Base-by-base conservation (phyloP, 768 basidiomycete species). In the Podaxis sp. region DNA sequence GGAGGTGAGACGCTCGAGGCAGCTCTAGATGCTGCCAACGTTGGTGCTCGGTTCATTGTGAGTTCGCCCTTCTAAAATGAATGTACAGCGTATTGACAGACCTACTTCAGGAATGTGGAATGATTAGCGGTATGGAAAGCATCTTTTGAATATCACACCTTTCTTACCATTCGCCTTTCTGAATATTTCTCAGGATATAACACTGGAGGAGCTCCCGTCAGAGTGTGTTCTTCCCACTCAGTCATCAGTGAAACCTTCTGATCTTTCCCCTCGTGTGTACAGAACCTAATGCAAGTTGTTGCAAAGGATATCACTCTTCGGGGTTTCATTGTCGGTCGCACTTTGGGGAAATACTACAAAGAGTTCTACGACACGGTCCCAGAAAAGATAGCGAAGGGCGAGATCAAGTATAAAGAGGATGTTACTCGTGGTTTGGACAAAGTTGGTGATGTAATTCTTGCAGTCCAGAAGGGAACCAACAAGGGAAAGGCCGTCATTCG, bases 1-100 rank as follows among this genome's bases (percentile, higher is more conserved):
- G 86, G 85, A 9, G 86, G 87, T 1, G 80, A 84, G 57, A 81
- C 77, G 0, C 74, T 89, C 4, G 87, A 89, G 7, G 76, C 79
- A 15, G 87, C 84, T 1, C 69, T 89, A 3, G 73, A 76, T 1
- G 77, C 76, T 43, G 77, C 86, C 1, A 78, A 75, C 0, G 55
- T 66, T 0, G 64, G 77, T 22, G 83, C 85, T 0, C 70, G 85
- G 9, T 84, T 89, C 63, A 78, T 88, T 40, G 81, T 82, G 66
- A 69, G 81, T 63, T 22, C 66, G 15, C 40, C 2, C 13, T 36
- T 59, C 51, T 38, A 17, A 25, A 40, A 6, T 22, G 7, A 0
- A 51, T 33, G 43, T 47, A 43, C 51, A 1, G 2, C 12, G 2
- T 46, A n/a, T 19, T 19, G 17, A 33, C 40, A 24, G 27, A 6